phyloP scores from a whole-genome alignment of 2,329 filamentous ascomycete species.

The Diaporthe capsici region DNA sequence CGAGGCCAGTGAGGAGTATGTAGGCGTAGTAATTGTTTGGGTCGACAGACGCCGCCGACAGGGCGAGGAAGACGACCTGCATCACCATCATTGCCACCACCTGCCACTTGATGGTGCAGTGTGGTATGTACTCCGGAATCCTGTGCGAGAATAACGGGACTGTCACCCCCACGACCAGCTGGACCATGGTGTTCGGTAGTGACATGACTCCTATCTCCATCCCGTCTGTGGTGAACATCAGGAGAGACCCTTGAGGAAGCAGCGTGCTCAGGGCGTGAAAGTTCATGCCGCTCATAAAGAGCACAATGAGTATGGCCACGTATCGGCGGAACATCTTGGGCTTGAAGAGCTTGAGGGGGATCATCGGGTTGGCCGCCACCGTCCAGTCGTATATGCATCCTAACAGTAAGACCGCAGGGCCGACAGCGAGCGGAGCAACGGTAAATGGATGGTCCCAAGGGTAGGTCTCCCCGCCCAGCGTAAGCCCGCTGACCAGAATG shows the following conservation, averaged over 20 bases:
- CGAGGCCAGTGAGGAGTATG: slow-evolving; percentile 26
- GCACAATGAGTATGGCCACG: slow-evolving; percentile 23
- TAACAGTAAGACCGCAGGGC: neutral
- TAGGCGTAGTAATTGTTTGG: slow-evolving; percentile 33
- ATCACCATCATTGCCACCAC: slow-evolving; percentile 16
- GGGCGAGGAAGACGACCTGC: slow-evolving; percentile 30
- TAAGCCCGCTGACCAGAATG: slow-evolving; percentile 26
- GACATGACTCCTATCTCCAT: slow-evolving; percentile 30
- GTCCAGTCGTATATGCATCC: slow-evolving; percentile 32
- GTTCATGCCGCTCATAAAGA: slow-evolving; percentile 33
- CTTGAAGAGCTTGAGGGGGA: slow-evolving; percentile 31
- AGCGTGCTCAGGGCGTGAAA: slow-evolving; percentile 25
- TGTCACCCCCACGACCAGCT: slow-evolving; percentile 8
- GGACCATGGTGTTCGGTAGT: slow-evolving; percentile 3
- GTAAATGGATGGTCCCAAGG: slow-evolving; percentile 21
- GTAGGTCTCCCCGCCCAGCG: slow-evolving; percentile 17
- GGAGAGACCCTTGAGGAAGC: slow-evolving; percentile 5
- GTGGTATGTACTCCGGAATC: slow-evolving; percentile 24
- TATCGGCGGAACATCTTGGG: slow-evolving; percentile 33
- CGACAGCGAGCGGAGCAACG: slow-evolving; percentile 1
- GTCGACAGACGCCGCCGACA: slow-evolving; percentile 26
- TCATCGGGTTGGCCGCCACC: slow-evolving; percentile 29
- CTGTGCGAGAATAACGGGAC: slow-evolving; percentile 13
- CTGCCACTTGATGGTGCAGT: slow-evolving; percentile 35
- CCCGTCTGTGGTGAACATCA: slow-evolving; percentile 33